Percentiles rank a stretch among this genome's conserved stretches.
phyloP scores from a whole-genome alignment of 495 filamentous ascomycete genomes.

The Talaromyces liani region DNA sequence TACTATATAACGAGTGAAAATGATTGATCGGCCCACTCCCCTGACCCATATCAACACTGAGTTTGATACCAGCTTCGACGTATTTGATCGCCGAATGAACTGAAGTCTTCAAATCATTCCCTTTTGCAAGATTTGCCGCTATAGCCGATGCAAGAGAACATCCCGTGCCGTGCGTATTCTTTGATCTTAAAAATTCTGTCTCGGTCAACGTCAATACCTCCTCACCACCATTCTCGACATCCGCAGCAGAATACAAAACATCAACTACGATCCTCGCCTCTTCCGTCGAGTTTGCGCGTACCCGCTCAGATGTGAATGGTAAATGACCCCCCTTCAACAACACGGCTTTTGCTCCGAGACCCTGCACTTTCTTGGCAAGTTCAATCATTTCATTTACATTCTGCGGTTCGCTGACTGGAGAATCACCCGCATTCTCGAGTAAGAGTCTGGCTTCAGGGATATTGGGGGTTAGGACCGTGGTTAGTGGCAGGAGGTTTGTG shows the following conservation, averaged over 20 bases:
- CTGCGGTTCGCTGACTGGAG: constrained; percentile 36
- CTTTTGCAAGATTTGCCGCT: constrained; percentile 73
- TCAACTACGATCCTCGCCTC: constrained; percentile 65
- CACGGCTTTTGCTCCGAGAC: constrained; percentile 68
- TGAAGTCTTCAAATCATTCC: constrained; percentile 51
- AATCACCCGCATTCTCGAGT: constrained; percentile 49
- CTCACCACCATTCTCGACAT: constrained; percentile 30
- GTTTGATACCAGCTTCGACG: constrained; percentile 76
- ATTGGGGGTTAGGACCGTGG: constrained; percentile 85
- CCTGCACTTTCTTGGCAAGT: constrained; percentile 59
- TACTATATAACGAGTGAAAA: constrained; percentile 73
- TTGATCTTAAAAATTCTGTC: constrained; percentile 58
- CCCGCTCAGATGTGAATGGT: constrained; percentile 58
- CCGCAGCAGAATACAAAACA: constrained; percentile 44
- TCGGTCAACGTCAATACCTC: constrained; percentile 48
- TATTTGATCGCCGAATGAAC: constrained; percentile 69
- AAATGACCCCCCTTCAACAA: constrained; percentile 89
- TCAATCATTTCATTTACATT: constrained; percentile 53
- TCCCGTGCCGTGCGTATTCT: constrained; percentile 90
- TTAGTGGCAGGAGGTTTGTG: constrained; percentile 60
- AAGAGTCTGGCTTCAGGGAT: constrained; percentile 79
- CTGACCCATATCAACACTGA: constrained; percentile 62
- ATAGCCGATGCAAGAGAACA: constrained; percentile 94
- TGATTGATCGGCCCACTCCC: constrained; percentile 91
- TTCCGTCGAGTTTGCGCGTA: constrained; percentile 41